Base-by-base conservation (phyloP, 495 filamentous ascomycete genomes). In the Lepraria neglecta region DNA sequence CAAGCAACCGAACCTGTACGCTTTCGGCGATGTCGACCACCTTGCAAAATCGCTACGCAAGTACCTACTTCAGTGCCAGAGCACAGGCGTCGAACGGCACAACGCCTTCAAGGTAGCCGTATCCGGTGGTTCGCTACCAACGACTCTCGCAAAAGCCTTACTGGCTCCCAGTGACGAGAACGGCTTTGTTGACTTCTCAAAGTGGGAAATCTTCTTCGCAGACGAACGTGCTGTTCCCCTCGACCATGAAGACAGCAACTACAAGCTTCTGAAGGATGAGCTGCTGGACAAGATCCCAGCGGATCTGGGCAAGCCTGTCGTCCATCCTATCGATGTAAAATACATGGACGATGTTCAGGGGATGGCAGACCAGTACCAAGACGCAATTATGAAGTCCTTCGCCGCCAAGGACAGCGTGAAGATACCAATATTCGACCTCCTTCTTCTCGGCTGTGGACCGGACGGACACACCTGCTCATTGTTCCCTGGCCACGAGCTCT, bases 161-260 rank as follows among this genome's bases (percentile, higher is more conserved):
- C 82, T 97, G 4, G 72, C 84, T 1, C 74, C 78, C 0, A 74
- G 83, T 19, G 76, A 80, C 61, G 83, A 80, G 42, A 71, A 72
- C 40, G 71, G 76, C 12, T 84, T 86, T 30, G 73, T 91, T 59
- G 77, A 85, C 65, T 97, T 92, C 78, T 77, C 78, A 69, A 91
- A 88, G 70, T 98, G 94, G 94, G 87, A 97, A 67, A 88, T 98
- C 70, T 98, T 97, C 82, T 97, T 96, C 75, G 92, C 92, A 64
- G 94, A 98, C 68, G 94, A 98, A 81, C 89, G 94, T 65, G 87
- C 87, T 31, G 95, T 98, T 33, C 90, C 95, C 11, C 86, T 97
- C 67, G 84, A 92, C 71, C 85, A 97, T 74, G 78, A 80, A 50
- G 95, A 98, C 76, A 96, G 91, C 77, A 98, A 97, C 77, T 96